Conservation (phyloP, 108 stramenopile species). For the Conticribra weissflogii region DNA sequence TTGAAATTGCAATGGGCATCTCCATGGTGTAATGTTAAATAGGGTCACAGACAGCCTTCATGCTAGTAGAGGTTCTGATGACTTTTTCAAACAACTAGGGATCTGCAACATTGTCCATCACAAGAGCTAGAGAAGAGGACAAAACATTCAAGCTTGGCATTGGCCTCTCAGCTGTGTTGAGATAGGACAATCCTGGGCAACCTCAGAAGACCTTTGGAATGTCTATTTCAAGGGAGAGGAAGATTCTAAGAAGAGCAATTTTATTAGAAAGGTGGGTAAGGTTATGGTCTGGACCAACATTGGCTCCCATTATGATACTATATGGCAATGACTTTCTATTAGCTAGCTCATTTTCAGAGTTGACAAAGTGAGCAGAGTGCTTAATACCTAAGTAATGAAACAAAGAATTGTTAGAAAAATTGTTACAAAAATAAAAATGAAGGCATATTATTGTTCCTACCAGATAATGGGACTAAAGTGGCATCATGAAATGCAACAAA, state of each 20-base stretch:
- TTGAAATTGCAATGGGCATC: not conserved
- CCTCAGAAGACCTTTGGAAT: not conserved
- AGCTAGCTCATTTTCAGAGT: not conserved
- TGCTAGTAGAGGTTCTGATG: not conserved
- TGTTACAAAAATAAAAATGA: too few relatives aligned
- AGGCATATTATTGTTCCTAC: too few relatives aligned
- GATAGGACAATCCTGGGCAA: slow-evolving; percentile 8
- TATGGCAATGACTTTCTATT: not conserved
- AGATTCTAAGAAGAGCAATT: not conserved
- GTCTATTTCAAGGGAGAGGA: not conserved
- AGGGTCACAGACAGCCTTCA: not conserved
- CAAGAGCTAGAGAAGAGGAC: not conserved
- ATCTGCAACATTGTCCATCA: not conserved
- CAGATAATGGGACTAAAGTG: not conserved
- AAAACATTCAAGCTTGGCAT: not conserved
- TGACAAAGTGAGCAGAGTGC: slow-evolving; percentile 6
- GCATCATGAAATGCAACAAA: not conserved
- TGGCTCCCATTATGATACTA: not conserved
- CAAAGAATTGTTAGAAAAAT: too few relatives aligned
- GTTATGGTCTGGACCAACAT: slow-evolving; percentile 12
- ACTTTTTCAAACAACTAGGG: not conserved
- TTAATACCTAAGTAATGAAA: too few relatives aligned
- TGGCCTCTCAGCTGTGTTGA: not conserved
- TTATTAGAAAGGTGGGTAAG: not conserved
- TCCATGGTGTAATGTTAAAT: not conserved